phyloP scores from a whole-genome alignment of 192 early-diverging fungal species.

The Radiomyces spectabilis region DNA sequence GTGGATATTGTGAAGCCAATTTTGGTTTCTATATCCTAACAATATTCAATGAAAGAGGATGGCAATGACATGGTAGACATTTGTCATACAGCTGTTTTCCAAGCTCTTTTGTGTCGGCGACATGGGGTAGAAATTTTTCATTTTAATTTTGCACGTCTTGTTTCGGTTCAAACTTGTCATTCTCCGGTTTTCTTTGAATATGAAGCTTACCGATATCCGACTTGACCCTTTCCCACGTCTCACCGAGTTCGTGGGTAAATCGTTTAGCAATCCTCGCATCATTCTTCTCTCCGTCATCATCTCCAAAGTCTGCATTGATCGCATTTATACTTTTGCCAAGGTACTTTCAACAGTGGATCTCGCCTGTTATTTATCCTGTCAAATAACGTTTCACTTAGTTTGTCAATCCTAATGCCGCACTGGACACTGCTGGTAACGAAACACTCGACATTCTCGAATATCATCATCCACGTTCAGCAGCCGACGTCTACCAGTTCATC shows the following conservation, averaged over 20 bases:
- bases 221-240: conserved; percentile 1
- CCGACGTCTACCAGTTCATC: conserved; percentile 4
- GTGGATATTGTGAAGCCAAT: too few species aligned
- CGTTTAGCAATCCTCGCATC: conserved; percentile 6
- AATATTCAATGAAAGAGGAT: not conserved
- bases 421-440: conserved; percentile 7
- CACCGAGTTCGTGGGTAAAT: not conserved
- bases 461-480: conserved; percentile 7
- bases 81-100: too few species aligned
- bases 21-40: not conserved
- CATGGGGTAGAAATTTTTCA: too few species aligned
- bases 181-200: not conserved
- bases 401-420: conserved; percentile 14
- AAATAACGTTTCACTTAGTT: conserved; percentile 1
- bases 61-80: too few species aligned
- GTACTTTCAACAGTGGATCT: conserved; percentile 1
- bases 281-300: conserved; percentile 3
- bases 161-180: too few species aligned
- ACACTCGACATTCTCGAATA: conserved; percentile 27
- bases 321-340: conserved; percentile 2
- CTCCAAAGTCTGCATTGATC: conserved; percentile 9
- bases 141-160: not conserved
- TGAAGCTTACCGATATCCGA: too few species aligned
- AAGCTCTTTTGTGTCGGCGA: too few species aligned
- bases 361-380: too few species aligned